Percentiles rank a stretch among this genome's conserved stretches.
These are phyloP conservation scores for Candida sp. DNA, from an alignment of 1,139 yeast species.

Conservation along the genomic window DNA sequence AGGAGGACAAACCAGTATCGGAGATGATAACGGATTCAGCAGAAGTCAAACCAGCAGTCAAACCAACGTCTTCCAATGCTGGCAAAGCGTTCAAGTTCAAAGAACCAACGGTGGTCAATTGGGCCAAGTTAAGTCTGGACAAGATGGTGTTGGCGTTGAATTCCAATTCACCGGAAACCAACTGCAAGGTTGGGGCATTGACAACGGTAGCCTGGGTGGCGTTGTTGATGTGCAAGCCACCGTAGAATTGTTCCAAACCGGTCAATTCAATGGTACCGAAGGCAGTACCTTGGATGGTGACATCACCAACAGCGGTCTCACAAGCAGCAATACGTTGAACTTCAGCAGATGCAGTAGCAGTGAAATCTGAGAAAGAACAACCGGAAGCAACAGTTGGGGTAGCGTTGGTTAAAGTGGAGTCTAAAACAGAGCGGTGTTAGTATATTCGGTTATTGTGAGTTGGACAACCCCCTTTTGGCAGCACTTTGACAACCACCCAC, in stretches of 20 bases:
- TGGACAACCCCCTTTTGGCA: too few relatives aligned
- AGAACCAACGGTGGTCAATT: constrained; percentile 80
- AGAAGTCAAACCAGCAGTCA: constrained; percentile 73
- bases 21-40: constrained; percentile 78
- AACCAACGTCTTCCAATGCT: constrained; percentile 72
- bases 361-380: constrained; percentile 57
- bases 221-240: constrained; percentile 70
- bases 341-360: constrained; percentile 80
- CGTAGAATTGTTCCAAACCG: constrained; percentile 69
- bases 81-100: constrained; percentile 85
- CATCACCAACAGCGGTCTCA: constrained; percentile 80
- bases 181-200: constrained; percentile 78
- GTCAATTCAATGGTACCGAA: constrained; percentile 61
- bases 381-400: constrained; percentile 57
- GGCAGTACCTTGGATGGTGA: constrained; percentile 64
- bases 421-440: constrained; percentile 19
- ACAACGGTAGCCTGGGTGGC: constrained; percentile 66
- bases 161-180: constrained; percentile 72
- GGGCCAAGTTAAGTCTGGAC: constrained; percentile 73
- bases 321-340: constrained; percentile 77
- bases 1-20: constrained; percentile 82
- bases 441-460: too few relatives aligned
- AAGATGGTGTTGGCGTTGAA: constrained; percentile 72
- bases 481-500: not conserved
- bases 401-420: constrained; percentile 54